Conservation (phyloP, 225 moss, liverwort and hornwort species). For the Takakia lepidozioides region DNA sequence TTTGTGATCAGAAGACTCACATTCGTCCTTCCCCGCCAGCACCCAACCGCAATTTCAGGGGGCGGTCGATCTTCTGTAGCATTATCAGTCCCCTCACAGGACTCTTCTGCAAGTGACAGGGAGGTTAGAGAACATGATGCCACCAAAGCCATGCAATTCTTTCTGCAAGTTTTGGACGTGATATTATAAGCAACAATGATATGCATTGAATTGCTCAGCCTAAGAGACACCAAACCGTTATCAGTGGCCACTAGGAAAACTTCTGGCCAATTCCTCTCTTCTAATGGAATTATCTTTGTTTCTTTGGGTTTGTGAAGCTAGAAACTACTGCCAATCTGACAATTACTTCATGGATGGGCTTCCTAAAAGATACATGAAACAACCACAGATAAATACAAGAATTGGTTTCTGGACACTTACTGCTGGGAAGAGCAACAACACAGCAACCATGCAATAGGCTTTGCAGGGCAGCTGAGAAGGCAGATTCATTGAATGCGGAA, state of each 20-base stretch:
- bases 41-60: slow-evolving; percentile 59
- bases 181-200: too few relatives aligned
- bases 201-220: too few relatives aligned
- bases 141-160: too few relatives aligned
- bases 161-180: too few relatives aligned
- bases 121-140: background rate
- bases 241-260: too few relatives aligned
- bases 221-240: too few relatives aligned
- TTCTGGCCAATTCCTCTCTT: too few relatives aligned
- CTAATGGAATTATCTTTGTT: too few relatives aligned
- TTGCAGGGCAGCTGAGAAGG: slow-evolving; percentile 49
- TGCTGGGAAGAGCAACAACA: slow-evolving; percentile 53
- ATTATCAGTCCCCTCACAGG: slow-evolving; percentile 52
- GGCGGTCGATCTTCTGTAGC: slow-evolving; percentile 20
- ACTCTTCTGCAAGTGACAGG: slow-evolving; percentile 14
- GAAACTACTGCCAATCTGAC: too few relatives aligned
- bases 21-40: slow-evolving; percentile 78
- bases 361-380: background rate
- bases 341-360: too few relatives aligned
- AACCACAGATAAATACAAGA: background rate
- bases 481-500: slow-evolving; percentile 42
- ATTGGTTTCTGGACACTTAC: slow-evolving; percentile 20
- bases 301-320: too few relatives aligned
- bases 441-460: slow-evolving; percentile 71
- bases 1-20: slow-evolving; percentile 75